Percentiles rank a stretch among this genome's conserved stretches.
Conservation (phyloP, 345 rosid species). For the Populus euphratica region DNA sequence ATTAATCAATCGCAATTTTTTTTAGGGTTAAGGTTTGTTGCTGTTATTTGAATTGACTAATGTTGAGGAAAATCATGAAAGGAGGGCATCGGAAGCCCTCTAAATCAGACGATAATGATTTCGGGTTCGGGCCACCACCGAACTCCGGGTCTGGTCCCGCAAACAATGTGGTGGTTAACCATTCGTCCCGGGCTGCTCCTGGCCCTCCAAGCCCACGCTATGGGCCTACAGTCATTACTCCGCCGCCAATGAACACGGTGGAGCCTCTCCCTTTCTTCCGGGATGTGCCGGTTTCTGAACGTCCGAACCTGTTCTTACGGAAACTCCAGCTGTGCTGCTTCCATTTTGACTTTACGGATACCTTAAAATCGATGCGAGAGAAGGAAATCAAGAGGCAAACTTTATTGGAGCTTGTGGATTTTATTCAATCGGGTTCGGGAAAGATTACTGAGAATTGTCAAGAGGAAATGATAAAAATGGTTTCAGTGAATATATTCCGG, state of each 20-base stretch:
- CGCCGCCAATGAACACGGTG: conserved; percentile 54
- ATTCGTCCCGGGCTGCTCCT: conserved; percentile 49
- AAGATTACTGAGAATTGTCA: conserved; percentile 68
- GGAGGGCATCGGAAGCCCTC: conserved; percentile 71
- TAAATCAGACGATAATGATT: conserved; percentile 52
- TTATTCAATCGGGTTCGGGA: conserved; percentile 70
- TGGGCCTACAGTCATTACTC: conserved; percentile 21
- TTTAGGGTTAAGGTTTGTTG: conserved; percentile 24
- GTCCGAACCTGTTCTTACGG: conserved; percentile 57
- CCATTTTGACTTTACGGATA: conserved; percentile 64
- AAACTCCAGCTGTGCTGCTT: conserved; percentile 78
- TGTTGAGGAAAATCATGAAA: conserved; percentile 86
- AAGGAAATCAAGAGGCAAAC: conserved; percentile 86
- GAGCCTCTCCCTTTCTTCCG: conserved; percentile 67
- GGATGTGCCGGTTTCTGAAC: conserved; percentile 57
- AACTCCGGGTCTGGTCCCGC: conserved; percentile 39
- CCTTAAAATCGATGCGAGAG: conserved; percentile 52
- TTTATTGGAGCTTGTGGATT: conserved; percentile 69
- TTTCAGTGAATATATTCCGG: conserved; percentile 58
- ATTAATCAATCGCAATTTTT: background rate
- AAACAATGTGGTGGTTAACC: conserved; percentile 59
- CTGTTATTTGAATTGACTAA: conserved; percentile 9
- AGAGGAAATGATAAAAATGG: conserved; percentile 78
- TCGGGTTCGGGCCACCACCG: conserved; percentile 39
- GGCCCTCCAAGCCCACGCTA: conserved; percentile 19